Conservation (phyloP, 352 stramenopile species). For the Phytophthora crassamura region DNA sequence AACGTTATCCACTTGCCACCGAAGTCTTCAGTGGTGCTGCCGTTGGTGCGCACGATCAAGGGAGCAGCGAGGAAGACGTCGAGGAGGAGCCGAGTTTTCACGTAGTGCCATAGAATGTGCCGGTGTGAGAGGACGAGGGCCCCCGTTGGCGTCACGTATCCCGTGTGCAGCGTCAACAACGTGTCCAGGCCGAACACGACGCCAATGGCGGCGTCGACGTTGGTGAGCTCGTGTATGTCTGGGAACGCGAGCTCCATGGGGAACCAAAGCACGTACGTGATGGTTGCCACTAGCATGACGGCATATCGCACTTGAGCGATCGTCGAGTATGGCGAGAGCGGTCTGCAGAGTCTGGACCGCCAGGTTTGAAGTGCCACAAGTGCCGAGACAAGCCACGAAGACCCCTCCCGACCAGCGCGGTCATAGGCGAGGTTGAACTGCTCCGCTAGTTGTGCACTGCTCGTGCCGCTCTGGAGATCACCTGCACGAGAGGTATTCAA, state of each 20-base stretch:
- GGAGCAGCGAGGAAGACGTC: slow-evolving; percentile 24
- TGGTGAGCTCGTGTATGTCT: not conserved
- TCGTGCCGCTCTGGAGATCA: slow-evolving; percentile 1
- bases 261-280: slow-evolving; percentile 36
- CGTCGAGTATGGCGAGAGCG: slow-evolving; percentile 36
- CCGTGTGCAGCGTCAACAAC: slow-evolving; percentile 42
- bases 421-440: slow-evolving; percentile 8
- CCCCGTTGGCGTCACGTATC: slow-evolving; percentile 36
- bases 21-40: no score
- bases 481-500: not conserved
- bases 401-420: not conserved
- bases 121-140: slow-evolving; percentile 27
- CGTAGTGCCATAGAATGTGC: slow-evolving; percentile 35
- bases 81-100: slow-evolving; percentile 30
- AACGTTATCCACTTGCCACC: not conserved
- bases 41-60: not conserved
- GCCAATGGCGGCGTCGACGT: slow-evolving; percentile 3
- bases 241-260: slow-evolving; percentile 41
- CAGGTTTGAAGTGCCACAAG: no score
- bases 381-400: no score
- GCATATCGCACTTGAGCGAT: slow-evolving; percentile 22
- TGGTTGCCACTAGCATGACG: slow-evolving; percentile 27
- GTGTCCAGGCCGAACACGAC: slow-evolving; percentile 26
- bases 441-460: slow-evolving; percentile 4
- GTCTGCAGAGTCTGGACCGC: slow-evolving; percentile 1